These are phyloP conservation scores for Quercus engelmannii DNA, from an alignment of 306 rosid species.

Conservation along the genomic window DNA sequence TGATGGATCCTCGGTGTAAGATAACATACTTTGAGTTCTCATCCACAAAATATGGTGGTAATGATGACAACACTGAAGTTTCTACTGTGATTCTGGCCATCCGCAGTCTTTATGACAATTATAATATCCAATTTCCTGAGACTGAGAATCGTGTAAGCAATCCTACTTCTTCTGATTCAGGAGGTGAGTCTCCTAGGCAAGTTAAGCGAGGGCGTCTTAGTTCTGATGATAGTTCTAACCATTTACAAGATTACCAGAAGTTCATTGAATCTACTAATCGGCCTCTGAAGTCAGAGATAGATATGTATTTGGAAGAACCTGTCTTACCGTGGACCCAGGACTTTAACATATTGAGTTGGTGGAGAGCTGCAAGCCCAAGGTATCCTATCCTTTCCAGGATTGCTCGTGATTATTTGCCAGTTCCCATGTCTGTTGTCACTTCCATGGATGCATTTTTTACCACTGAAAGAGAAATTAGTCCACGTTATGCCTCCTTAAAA, in stretches of 20 bases:
- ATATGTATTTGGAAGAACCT: slow-evolving; percentile 10
- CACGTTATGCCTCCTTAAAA: background rate
- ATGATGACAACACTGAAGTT: background rate
- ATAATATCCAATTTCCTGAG: background rate
- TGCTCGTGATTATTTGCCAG: slow-evolving; percentile 11
- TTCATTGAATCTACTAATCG: too few species aligned
- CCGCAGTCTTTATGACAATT: slow-evolving; percentile 2
- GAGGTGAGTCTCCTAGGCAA: too few species aligned
- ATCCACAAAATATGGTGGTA: background rate
- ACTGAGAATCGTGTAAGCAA: too few species aligned
- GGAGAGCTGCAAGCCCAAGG: background rate
- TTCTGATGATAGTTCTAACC: too few species aligned
- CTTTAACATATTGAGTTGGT: slow-evolving; percentile 12
- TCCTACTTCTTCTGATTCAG: too few species aligned
- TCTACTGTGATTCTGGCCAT: background rate
- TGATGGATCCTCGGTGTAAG: slow-evolving; percentile 20
- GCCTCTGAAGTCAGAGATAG: slow-evolving; percentile 13
- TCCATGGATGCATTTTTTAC: slow-evolving; percentile 1
- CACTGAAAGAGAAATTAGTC: slow-evolving; percentile 7
- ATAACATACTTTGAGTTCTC: slow-evolving; percentile 11
- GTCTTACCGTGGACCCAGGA: slow-evolving; percentile 13
- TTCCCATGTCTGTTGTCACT: slow-evolving; percentile 13
- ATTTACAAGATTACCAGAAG: too few species aligned
- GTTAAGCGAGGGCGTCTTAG: too few species aligned
- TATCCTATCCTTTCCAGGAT: slow-evolving; percentile 20